phyloP scores from a whole-genome alignment of 2,329 filamentous ascomycete species.

The Chaetomiaceae sp. region DNA sequence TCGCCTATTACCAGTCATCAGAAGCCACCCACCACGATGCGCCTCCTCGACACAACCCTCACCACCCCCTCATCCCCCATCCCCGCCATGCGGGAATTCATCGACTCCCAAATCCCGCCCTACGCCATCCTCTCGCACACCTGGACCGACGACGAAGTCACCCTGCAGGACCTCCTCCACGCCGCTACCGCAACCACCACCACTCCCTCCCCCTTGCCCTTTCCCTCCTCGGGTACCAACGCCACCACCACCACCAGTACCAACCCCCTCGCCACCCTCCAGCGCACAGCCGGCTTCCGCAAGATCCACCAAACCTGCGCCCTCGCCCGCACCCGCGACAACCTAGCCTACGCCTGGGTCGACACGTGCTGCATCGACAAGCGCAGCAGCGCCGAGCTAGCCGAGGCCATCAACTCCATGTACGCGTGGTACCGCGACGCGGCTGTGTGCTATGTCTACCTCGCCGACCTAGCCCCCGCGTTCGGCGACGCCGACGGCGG shows the following conservation, averaged over 20 bases:
- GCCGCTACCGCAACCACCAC: background rate
- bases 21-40: background rate
- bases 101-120: background rate
- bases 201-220: no score
- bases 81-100: background rate
- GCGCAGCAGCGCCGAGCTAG: conserved; percentile 11
- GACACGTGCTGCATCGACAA: conserved; percentile 23
- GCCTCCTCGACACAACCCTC: background rate
- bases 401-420: conserved; percentile 17
- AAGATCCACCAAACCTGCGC: conserved; percentile 18
- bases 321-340: conserved; percentile 12
- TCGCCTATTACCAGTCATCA: no score
- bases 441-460: conserved; percentile 8
- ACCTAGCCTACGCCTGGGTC: conserved; percentile 17
- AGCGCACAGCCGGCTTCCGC: conserved; percentile 4
- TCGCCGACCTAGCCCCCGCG: conserved; percentile 3
- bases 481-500: background rate
- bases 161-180: background rate
- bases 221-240: no score
- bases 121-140: conserved; percentile 19
- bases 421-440: conserved; percentile 12
- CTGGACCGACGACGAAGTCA: conserved; percentile 13
- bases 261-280: background rate
- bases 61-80: background rate
- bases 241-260: no score